Conservation (phyloP, 208 protist genomes). For the Acanthamoeba healyi region DNA sequence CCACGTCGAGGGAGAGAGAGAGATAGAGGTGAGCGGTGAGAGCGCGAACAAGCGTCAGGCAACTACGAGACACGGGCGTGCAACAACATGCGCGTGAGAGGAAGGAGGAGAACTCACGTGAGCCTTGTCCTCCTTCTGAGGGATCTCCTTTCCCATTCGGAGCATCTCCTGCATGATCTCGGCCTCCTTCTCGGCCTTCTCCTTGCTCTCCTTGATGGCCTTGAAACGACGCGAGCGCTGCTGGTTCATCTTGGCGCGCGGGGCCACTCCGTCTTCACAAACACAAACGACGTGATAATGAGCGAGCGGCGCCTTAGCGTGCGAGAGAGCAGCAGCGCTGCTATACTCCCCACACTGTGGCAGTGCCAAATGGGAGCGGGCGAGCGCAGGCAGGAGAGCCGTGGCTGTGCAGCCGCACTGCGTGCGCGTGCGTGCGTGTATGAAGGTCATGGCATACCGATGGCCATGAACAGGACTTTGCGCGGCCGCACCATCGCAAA, state of each 20-base stretch:
- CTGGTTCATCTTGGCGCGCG: constrained; percentile 99
- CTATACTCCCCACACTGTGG: too few relatives aligned
- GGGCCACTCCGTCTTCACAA: constrained; percentile 98
- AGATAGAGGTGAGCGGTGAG: not conserved
- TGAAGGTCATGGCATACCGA: constrained; percentile 93
- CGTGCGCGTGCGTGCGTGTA: not conserved
- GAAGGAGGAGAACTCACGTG: not conserved
- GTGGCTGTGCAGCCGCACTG: not conserved
- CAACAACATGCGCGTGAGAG: too few relatives aligned
- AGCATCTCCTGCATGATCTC: constrained; percentile 65
- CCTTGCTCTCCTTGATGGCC: constrained; percentile 94
- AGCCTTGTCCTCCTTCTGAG: constrained; percentile 79
- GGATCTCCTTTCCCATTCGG: not conserved
- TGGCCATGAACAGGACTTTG: constrained; percentile 97
- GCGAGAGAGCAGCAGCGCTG: too few relatives aligned
- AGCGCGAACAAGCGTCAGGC: not conserved
- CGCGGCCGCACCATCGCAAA: constrained; percentile 96
- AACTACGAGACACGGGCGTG: too few relatives aligned
- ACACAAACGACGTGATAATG: too few relatives aligned
- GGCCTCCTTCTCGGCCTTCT: constrained; percentile 84
- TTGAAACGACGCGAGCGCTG: constrained; percentile 98
- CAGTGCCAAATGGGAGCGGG: too few relatives aligned
- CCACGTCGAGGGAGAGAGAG: not conserved
- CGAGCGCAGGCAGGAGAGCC: constrained; percentile 18
- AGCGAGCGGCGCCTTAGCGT: too few relatives aligned